Percentiles rank a stretch among this genome's conserved stretches.
These are phyloP conservation scores for Pseudozyma sp. DNA, from an alignment of 1,284 basidiomycete genomes.

Conservation along the genomic window DNA sequence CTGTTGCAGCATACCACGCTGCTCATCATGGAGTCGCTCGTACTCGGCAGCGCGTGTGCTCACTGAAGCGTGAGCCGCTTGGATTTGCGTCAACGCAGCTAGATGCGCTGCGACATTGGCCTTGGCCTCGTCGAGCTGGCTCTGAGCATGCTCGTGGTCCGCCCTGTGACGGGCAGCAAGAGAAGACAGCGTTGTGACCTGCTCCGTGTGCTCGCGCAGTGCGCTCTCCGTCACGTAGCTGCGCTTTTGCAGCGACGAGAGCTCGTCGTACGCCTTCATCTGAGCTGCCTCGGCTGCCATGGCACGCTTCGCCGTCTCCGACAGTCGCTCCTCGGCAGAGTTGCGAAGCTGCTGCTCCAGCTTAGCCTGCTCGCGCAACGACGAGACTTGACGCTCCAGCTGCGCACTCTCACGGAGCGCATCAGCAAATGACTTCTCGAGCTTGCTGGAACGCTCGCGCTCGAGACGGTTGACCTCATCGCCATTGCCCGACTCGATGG, in stretches of 20 bases:
- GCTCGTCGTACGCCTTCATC: constrained; percentile 77
- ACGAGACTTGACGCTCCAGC: constrained; percentile 77
- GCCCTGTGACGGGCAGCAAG: constrained; percentile 81
- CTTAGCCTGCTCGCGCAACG: constrained; percentile 72
- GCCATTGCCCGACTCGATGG: constrained; percentile 80
- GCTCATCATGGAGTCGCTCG: constrained; percentile 76
- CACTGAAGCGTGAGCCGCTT: constrained; percentile 80
- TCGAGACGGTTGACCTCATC: constrained; percentile 79
- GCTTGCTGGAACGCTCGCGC: constrained; percentile 80
- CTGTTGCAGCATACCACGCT: constrained; percentile 60
- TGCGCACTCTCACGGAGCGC: constrained; percentile 78
- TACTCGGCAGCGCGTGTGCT: constrained; percentile 84
- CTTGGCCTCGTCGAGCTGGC: constrained; percentile 77
- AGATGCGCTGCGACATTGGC: constrained; percentile 81
- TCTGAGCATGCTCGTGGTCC: constrained; percentile 77
- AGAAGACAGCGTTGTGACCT: constrained; percentile 81
- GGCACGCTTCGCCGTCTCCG: constrained; percentile 83
- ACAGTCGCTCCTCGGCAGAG: constrained; percentile 82
- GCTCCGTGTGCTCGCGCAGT: constrained; percentile 83
- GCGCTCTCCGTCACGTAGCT: constrained; percentile 76
- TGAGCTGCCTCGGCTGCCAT: constrained; percentile 85
- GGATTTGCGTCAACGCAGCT: constrained; percentile 85
- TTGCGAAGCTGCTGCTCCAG: constrained; percentile 74
- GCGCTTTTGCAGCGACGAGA: constrained; percentile 80
- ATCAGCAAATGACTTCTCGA: constrained; percentile 83